These are phyloP conservation scores for Marasmius oreades DNA, from an alignment of 1,284 basidiomycete species.

Conservation along the genomic window DNA sequence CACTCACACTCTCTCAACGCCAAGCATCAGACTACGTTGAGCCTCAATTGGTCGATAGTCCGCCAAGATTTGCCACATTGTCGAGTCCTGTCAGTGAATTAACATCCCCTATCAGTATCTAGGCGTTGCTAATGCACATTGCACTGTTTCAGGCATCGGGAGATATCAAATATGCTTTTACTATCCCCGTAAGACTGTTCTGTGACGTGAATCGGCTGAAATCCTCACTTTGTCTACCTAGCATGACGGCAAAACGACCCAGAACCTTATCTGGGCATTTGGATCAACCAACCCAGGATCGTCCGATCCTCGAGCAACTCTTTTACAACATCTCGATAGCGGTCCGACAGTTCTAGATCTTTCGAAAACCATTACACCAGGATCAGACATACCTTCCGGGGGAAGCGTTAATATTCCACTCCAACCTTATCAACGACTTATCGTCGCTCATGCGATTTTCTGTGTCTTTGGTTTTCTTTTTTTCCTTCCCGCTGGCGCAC, in stretches of 20 bases:
- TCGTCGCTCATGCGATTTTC: slow-evolving; percentile 54
- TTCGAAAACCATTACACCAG: slow-evolving; percentile 23
- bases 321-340: slow-evolving; percentile 39
- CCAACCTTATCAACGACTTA: slow-evolving; percentile 35
- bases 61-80: slow-evolving; percentile 43
- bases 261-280: slow-evolving; percentile 49
- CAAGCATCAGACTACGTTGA: slow-evolving; percentile 38
- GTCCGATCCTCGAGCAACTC: slow-evolving; percentile 30
- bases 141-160: slow-evolving; percentile 30
- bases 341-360: slow-evolving; percentile 42
- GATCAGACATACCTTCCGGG: not conserved
- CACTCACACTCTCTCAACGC: slow-evolving; percentile 59
- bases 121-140: not conserved
- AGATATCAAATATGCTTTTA: slow-evolving; percentile 40
- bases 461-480: slow-evolving; percentile 54
- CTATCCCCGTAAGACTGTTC: slow-evolving; percentile 43
- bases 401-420: slow-evolving; percentile 21
- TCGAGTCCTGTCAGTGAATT: slow-evolving; percentile 32
- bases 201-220: not conserved
- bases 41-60: slow-evolving; percentile 49
- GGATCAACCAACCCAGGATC: slow-evolving; percentile 38
- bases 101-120: slow-evolving; percentile 29
- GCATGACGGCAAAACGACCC: slow-evolving; percentile 34
- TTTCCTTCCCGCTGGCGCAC: slow-evolving; percentile 53
- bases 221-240: slow-evolving; percentile 15